phyloP scores from a whole-genome alignment of 257 asterid genomes.

The Solanum pinnatisectum region DNA sequence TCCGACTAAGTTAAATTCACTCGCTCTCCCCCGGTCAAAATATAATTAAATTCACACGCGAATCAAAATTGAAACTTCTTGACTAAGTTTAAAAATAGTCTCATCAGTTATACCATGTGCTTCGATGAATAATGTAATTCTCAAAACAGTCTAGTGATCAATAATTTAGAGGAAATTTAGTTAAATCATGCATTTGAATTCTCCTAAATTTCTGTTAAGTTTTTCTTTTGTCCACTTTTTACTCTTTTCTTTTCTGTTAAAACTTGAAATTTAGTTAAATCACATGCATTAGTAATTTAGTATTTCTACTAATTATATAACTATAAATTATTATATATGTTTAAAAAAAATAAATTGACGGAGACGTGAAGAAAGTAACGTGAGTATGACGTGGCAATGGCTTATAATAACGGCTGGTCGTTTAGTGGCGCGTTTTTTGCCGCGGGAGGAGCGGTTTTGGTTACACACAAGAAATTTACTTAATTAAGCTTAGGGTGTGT shows the following conservation, averaged over 20 bases:
- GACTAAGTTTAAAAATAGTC: not conserved
- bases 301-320: not conserved
- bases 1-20: not conserved
- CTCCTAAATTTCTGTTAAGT: not conserved
- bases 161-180: not conserved
- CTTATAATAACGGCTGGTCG: conserved; percentile 21
- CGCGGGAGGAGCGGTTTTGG: not conserved
- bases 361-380: conserved; percentile 30
- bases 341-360: not conserved
- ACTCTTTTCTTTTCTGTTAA: not conserved
- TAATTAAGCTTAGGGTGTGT: not conserved
- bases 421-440: conserved; percentile 34
- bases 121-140: not conserved
- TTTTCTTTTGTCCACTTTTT: not conserved
- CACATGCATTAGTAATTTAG: not conserved
- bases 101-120: no score
- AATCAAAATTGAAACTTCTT: not conserved
- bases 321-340: no score
- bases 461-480: not conserved
- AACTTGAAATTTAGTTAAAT: not conserved
- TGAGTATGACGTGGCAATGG: conserved; percentile 35
- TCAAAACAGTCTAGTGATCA: not conserved
- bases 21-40: no score
- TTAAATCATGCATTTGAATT: not conserved
- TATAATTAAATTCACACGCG: accelerated